phyloP scores from a whole-genome alignment of 2,329 filamentous ascomycete genomes.

The Colletotrichum neosansevieriae region DNA sequence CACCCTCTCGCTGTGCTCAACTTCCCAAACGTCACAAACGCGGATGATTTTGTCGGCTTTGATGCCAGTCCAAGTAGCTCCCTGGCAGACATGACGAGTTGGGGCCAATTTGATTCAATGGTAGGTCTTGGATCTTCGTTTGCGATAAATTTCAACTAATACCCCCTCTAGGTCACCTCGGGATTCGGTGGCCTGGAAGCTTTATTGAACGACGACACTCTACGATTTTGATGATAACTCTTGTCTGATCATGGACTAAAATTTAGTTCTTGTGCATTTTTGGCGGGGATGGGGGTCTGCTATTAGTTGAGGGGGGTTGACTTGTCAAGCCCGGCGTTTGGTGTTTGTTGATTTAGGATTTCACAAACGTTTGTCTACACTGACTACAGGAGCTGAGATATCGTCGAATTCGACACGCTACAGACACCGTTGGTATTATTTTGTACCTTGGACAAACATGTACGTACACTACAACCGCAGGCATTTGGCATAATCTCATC shows the following conservation, averaged over 20 bases:
- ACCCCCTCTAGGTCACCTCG: constrained; percentile 12
- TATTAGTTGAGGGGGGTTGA: neutral
- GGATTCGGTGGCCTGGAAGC: constrained; percentile 34
- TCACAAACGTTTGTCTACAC: neutral
- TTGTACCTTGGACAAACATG: neutral
- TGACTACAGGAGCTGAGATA: neutral
- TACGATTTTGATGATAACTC: constrained; percentile 13
- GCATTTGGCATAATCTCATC: neutral
- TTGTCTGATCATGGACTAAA: too few species aligned
- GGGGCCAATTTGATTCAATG: constrained; percentile 41
- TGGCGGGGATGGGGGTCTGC: neutral
- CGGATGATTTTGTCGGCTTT: constrained; percentile 32
- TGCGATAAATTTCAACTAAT: neutral
- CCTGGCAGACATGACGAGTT: constrained; percentile 37
- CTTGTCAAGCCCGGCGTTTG: neutral
- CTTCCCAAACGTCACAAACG: constrained; percentile 16
- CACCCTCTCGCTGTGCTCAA: constrained; percentile 4
- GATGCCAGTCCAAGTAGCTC: constrained; percentile 34
- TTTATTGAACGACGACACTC: constrained; percentile 28
- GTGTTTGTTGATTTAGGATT: neutral
- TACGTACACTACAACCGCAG: neutral
- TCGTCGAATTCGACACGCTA: neutral
- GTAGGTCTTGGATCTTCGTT: neutral
- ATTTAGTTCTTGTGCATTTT: neutral
- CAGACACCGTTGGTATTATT: neutral